phyloP scores from a whole-genome alignment of 441 rosid genomes.

The Syzygium malaccense region DNA sequence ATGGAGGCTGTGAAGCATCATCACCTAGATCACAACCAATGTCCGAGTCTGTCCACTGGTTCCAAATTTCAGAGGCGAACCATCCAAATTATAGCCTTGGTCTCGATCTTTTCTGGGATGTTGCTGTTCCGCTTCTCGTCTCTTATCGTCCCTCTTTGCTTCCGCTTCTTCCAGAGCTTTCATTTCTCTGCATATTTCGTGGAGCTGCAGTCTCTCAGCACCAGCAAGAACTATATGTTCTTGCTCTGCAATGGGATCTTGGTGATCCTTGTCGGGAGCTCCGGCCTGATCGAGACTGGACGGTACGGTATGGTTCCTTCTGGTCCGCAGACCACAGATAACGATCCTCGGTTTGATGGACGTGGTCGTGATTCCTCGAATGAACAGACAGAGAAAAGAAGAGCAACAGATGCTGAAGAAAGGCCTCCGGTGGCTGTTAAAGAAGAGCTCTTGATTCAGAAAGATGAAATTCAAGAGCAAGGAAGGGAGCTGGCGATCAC shows the following conservation, averaged over 20 bases:
- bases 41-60: not conserved
- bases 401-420: not conserved
- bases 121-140: not conserved
- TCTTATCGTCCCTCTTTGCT: slow-evolving; percentile 21
- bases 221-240: slow-evolving; percentile 61
- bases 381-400: not conserved
- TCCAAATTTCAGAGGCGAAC: slow-evolving; percentile 3
- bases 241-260: slow-evolving; percentile 76
- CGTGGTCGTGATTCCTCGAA: not conserved
- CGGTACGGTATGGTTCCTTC: not conserved
- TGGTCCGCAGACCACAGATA: not conserved
- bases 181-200: slow-evolving; percentile 5
- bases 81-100: slow-evolving; percentile 19
- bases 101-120: slow-evolving; percentile 30
- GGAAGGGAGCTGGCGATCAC: not conserved
- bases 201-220: slow-evolving; percentile 13
- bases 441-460: slow-evolving; percentile 1
- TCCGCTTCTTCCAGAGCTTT: slow-evolving; percentile 9
- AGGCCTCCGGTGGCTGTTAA: not conserved
- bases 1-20: not conserved
- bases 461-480: slow-evolving; percentile 7
- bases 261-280: slow-evolving; percentile 37
- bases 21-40: not conserved
- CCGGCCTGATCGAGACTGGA: slow-evolving; percentile 23
- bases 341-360: not conserved